A percentile compares a stretch with the other conserved stretches of the same genome.
These are phyloP conservation scores for Sporothrix dimorphospora DNA, from an alignment of 2,329 filamentous ascomycete species.

Conservation along the genomic window DNA sequence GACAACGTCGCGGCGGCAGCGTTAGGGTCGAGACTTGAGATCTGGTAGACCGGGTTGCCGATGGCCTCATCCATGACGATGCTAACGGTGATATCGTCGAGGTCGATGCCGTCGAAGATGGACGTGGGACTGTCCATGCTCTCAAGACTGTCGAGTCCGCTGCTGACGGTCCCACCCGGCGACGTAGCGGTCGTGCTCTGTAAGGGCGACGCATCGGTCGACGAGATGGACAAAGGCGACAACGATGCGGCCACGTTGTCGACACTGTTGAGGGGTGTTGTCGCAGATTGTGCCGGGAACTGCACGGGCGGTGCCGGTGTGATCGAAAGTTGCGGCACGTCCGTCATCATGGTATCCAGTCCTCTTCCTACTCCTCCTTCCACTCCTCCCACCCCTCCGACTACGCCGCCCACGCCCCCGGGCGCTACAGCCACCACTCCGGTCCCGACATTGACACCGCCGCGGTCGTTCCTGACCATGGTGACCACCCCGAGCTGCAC, in stretches of 20 bases:
- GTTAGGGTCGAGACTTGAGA: slow-evolving; percentile 36
- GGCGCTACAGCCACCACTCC: slow-evolving; percentile 26
- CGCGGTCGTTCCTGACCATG: slow-evolving; percentile 6
- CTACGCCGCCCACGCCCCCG: slow-evolving; percentile 15
- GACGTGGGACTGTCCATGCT: slow-evolving; percentile 11
- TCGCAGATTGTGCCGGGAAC: not conserved
- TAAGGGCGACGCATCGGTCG: not conserved
- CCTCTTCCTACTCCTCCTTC: not conserved
- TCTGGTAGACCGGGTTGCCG: slow-evolving; percentile 49
- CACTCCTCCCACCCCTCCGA: not conserved
- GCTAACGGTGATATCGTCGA: slow-evolving; percentile 47
- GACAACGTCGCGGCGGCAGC: not conserved
- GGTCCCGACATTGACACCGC: slow-evolving; percentile 5
- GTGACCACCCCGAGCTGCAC: slow-evolving; percentile 38
- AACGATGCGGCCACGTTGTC: slow-evolving; percentile 18
- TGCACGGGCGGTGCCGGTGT: slow-evolving; percentile 17
- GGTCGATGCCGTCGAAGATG: slow-evolving; percentile 42
- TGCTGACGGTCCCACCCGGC: not conserved
- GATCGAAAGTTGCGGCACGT: slow-evolving; percentile 15
- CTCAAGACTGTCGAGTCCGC: not conserved
- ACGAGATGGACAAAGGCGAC: slow-evolving; percentile 10
- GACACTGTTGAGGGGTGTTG: not conserved
- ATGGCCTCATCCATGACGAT: slow-evolving; percentile 48
- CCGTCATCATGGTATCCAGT: not conserved
- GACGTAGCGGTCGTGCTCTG: not conserved